Percentiles rank a stretch among this genome's conserved stretches.
Conservation (phyloP, 768 basidiomycete species). For the Naganishia onofrii region DNA sequence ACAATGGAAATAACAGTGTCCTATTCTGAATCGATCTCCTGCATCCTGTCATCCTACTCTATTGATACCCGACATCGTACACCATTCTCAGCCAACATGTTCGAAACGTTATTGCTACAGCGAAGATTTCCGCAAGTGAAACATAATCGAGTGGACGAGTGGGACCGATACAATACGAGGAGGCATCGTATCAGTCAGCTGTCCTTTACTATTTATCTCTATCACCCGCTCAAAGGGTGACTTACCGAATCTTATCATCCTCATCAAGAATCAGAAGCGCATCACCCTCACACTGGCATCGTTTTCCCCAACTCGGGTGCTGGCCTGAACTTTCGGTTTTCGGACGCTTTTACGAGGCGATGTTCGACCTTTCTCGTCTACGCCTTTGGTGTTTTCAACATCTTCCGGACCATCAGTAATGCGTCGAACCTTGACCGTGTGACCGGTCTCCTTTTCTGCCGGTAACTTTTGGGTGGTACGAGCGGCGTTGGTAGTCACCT, state of each 20-base stretch:
- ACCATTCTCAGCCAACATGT: not conserved
- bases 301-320: not conserved
- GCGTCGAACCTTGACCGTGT: not conserved
- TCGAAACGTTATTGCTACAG: not conserved
- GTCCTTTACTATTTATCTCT: not conserved
- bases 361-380: not conserved
- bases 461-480: not conserved
- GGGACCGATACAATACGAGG: not conserved
- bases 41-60: not conserved
- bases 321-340: slow-evolving; percentile 2
- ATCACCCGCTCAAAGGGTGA: not conserved
- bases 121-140: too few relatives aligned
- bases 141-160: too few relatives aligned
- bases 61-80: not conserved
- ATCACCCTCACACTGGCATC: slow-evolving; percentile 12
- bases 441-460: not conserved
- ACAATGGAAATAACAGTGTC: not conserved
- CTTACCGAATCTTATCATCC: not conserved
- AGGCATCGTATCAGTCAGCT: not conserved
- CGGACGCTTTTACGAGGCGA: slow-evolving; percentile 2
- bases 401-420: not conserved
- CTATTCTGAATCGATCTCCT: not conserved
- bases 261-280: not conserved
- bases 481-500: not conserved
- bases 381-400: not conserved